These are phyloP conservation scores for Adiantum capillusveneris DNA, from an alignment of 75 land plant species.

Conservation along the genomic window DNA sequence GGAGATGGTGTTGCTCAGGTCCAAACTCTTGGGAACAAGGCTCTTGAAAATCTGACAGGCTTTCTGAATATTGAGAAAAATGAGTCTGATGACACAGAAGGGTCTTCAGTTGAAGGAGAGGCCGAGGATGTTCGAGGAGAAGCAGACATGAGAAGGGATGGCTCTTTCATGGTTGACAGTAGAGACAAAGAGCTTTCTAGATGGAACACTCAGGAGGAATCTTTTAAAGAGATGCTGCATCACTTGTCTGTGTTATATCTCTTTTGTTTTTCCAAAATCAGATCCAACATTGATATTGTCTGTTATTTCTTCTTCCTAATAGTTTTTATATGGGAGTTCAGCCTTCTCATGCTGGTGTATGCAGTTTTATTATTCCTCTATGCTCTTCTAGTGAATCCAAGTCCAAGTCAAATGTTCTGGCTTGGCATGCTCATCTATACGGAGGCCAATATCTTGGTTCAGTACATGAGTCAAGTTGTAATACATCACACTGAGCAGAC, in stretches of 20 bases:
- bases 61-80: conserved; percentile 65
- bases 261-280: conserved; percentile 62
- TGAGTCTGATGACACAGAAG: conserved; percentile 52
- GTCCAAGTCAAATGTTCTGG: conserved; percentile 82
- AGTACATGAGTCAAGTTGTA: conserved; percentile 82
- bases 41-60: conserved; percentile 68
- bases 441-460: conserved; percentile 78
- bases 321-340: conserved; percentile 92
- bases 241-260: conserved; percentile 51
- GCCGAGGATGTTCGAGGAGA: conserved; percentile 30
- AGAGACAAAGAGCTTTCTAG: conserved; percentile 18
- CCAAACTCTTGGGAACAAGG: conserved; percentile 87
- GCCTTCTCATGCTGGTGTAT: conserved; percentile 82
- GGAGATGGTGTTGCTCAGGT: conserved; percentile 94
- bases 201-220: neutral
- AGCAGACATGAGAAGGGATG: conserved; percentile 21
- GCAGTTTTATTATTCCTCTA: conserved; percentile 78
- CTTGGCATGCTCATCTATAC: conserved; percentile 84
- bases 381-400: conserved; percentile 92
- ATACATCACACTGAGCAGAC: conserved; percentile 51
- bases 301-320: conserved; percentile 88
- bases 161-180: conserved; percentile 23
- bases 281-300: conserved; percentile 74
- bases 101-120: conserved; percentile 38
- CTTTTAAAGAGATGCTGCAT: conserved; percentile 25